phyloP scores from a whole-genome alignment of 495 filamentous ascomycete species.

The Clavariopsis aquatica region DNA sequence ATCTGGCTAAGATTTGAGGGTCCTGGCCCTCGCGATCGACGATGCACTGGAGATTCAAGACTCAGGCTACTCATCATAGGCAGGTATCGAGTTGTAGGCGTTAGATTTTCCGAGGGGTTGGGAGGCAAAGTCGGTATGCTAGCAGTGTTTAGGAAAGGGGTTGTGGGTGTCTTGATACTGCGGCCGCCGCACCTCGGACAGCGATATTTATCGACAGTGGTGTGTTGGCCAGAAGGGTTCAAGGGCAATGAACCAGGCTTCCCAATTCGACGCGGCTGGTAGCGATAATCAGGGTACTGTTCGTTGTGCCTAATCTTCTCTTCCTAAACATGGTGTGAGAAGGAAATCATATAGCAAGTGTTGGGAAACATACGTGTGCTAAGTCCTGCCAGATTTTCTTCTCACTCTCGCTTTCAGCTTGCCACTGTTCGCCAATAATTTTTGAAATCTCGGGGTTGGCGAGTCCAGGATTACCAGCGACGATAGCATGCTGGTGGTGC shows the following conservation, averaged over 20 bases:
- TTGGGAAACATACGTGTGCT: constrained; percentile 63
- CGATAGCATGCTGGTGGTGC: constrained; percentile 81
- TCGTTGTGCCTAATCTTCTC: constrained; percentile 88
- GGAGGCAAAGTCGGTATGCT: constrained; percentile 52
- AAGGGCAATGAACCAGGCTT: constrained; percentile 29
- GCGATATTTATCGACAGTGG: constrained; percentile 45
- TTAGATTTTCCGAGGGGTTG: constrained; percentile 32
- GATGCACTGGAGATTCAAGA: constrained; percentile 40
- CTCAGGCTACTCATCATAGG: constrained; percentile 50
- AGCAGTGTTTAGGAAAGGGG: constrained; percentile 41
- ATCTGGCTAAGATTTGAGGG: constrained; percentile 27
- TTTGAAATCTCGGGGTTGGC: constrained; percentile 98
- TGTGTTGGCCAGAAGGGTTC: constrained; percentile 24
- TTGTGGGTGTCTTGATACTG: constrained; percentile 57
- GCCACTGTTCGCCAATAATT: constrained; percentile 95
- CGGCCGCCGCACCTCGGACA: constrained; percentile 66
- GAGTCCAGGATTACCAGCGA: constrained; percentile 79
- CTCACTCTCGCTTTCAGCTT: constrained; percentile 66
- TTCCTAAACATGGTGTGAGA: constrained; percentile 56
- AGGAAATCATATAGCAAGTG: constrained; percentile 2
- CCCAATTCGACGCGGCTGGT: constrained; percentile 81
- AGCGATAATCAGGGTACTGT: constrained; percentile 91
- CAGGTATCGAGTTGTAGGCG: constrained; percentile 41
- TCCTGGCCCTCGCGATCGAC: constrained; percentile 16
- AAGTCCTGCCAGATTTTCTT: constrained; percentile 87